Percentiles rank a stretch among this genome's conserved stretches.
Conservation (phyloP, 2,329 filamentous ascomycete species). For the Penicillium sp. region DNA sequence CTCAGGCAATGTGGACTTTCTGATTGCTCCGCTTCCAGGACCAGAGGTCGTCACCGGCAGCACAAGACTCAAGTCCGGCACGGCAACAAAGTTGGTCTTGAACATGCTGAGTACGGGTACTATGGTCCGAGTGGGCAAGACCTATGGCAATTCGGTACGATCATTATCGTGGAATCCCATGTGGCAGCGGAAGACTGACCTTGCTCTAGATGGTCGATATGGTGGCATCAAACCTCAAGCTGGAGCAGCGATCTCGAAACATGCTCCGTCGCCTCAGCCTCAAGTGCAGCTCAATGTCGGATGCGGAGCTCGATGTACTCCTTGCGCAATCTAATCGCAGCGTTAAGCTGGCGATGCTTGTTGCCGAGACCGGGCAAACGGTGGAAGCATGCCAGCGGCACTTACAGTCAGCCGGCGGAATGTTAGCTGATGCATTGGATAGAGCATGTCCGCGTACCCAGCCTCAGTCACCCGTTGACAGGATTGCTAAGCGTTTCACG, state of each 20-base stretch:
- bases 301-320: slow-evolving; percentile 31
- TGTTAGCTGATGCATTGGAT: slow-evolving; percentile 26
- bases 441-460: slow-evolving; percentile 4
- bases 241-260: slow-evolving; percentile 38
- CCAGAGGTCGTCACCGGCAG: slow-evolving; percentile 50
- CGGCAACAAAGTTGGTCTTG: slow-evolving; percentile 48
- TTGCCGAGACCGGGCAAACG: slow-evolving; percentile 26
- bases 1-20: slow-evolving; percentile 30
- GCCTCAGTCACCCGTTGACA: neutral
- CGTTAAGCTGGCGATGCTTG: slow-evolving; percentile 39
- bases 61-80: slow-evolving; percentile 50
- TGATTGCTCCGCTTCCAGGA: slow-evolving; percentile 45
- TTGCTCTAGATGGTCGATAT: slow-evolving; percentile 38
- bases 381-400: slow-evolving; percentile 26
- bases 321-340: slow-evolving; percentile 31
- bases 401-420: slow-evolving; percentile 25
- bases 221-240: slow-evolving; percentile 43
- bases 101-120: slow-evolving; percentile 50
- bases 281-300: slow-evolving; percentile 18
- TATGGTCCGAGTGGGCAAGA: slow-evolving; percentile 47
- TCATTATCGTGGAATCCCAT: neutral
- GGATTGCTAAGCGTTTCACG: slow-evolving; percentile 12
- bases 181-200: neutral
- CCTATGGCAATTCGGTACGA: slow-evolving; percentile 45
- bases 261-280: slow-evolving; percentile 33